Conservation (phyloP, 495 filamentous ascomycete species). For the Penicillium dipodomyicola region DNA sequence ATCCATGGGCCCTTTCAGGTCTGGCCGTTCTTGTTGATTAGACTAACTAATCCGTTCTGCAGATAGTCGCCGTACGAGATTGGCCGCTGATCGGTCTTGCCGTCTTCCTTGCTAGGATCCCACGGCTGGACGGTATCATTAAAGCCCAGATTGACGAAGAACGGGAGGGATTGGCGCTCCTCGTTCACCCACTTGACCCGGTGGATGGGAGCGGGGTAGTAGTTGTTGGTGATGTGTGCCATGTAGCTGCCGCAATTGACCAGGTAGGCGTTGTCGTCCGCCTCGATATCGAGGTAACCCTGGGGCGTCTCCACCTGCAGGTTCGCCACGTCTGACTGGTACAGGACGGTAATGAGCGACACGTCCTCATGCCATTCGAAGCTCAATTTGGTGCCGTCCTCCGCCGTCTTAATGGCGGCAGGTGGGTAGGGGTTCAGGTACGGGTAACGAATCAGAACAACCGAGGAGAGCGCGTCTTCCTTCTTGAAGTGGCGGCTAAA, state of each 20-base stretch:
- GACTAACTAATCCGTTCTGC: conserved; percentile 1
- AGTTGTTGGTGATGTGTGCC: conserved; percentile 1
- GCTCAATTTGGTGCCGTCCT: neutral
- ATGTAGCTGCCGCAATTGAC: conserved; percentile 1
- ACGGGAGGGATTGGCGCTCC: conserved; percentile 1
- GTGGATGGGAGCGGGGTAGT: neutral
- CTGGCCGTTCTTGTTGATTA: conserved; percentile 1
- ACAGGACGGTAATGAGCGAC: neutral
- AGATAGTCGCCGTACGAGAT: neutral
- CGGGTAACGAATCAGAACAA: conserved; percentile 1
- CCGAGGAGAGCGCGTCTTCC: neutral
- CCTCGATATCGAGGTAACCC: conserved; percentile 1
- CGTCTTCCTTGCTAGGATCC: neutral
- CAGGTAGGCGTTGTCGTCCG: neutral
- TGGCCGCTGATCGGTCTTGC: neutral
- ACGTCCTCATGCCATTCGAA: conserved; percentile 3
- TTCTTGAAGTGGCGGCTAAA: conserved; percentile 1
- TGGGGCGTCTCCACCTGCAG: conserved; percentile 1
- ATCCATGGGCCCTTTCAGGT: neutral
- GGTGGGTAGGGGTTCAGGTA: neutral
- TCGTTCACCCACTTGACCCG: conserved; percentile 2
- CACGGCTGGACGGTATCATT: neutral
- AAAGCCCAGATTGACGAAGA: neutral
- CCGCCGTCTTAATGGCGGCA: conserved; percentile 1
- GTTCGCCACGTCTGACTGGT: neutral